These are phyloP conservation scores for Leptographium radiaticola DNA, from an alignment of 2,329 filamentous ascomycete species.

Conservation along the genomic window DNA sequence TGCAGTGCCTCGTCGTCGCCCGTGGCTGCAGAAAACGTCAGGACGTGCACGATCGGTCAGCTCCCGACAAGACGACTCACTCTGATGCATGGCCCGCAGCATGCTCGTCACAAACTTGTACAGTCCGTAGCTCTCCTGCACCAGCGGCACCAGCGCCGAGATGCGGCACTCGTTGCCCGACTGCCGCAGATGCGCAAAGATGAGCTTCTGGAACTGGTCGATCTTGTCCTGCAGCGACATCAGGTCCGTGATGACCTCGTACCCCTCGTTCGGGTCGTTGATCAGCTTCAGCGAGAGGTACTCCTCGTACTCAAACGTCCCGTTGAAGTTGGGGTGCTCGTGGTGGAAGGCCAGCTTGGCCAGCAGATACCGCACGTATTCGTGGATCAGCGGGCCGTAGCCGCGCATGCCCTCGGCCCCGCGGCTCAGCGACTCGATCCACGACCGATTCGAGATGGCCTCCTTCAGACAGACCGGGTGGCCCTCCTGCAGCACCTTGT, in stretches of 20 bases:
- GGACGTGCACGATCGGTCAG: constrained; percentile 6
- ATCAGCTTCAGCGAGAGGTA: constrained; percentile 97
- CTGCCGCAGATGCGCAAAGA: constrained; percentile 90
- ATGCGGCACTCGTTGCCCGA: constrained; percentile 93
- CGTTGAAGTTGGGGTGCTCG: constrained; percentile 95
- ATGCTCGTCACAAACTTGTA: constrained; percentile 99
- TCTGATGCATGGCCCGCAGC: constrained; percentile 93
- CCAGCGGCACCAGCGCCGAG: constrained; percentile 80
- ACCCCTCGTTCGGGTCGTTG: constrained; percentile 96
- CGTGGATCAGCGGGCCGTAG: constrained; percentile 83
- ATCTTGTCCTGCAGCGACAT: constrained; percentile 98
- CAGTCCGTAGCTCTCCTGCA: constrained; percentile 96
- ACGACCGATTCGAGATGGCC: constrained; percentile 74
- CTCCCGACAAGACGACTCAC: constrained; percentile 38
- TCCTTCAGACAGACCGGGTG: constrained; percentile 80
- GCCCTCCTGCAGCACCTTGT: constrained; percentile 95
- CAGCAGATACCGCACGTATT: constrained; percentile 93
- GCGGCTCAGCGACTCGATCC: constrained; percentile 85
- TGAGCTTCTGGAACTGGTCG: constrained; percentile 94
- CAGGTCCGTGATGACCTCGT: constrained; percentile 90
- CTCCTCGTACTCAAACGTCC: constrained; percentile 96
- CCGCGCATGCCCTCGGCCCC: constrained; percentile 80
- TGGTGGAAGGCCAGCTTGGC: constrained; percentile 95
- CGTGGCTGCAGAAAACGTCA: constrained; percentile 44
- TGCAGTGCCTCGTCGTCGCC: constrained; percentile 88